These are phyloP conservation scores for Pseudisothecium myosuroides DNA, from an alignment of 225 moss, liverwort and hornwort species.

Conservation along the genomic window DNA sequence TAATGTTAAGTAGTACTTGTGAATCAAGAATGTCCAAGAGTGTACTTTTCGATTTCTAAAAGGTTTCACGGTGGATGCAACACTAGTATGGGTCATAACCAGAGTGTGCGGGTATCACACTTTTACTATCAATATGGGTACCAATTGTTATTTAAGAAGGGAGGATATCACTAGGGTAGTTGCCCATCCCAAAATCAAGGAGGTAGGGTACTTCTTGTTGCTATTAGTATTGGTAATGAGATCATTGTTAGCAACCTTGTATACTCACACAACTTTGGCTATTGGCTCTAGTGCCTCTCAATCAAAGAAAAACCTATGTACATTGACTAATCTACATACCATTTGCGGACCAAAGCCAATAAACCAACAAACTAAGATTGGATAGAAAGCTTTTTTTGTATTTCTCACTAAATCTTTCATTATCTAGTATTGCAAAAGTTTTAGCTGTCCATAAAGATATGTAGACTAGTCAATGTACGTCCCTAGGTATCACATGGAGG, in stretches of 20 bases:
- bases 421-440: not conserved
- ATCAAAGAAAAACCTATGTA: not conserved
- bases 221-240: not conserved
- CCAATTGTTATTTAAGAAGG: not conserved
- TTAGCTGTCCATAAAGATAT: too few relatives aligned
- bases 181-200: not conserved
- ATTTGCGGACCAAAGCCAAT: fast-evolving
- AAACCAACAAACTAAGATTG: not conserved
- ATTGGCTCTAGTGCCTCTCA: too few relatives aligned
- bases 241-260: not conserved
- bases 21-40: not conserved
- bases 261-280: fast-evolving
- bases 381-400: not conserved
- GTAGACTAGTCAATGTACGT: too few relatives aligned
- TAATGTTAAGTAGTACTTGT: not conserved
- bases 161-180: not conserved
- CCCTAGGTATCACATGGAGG: not conserved
- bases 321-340: not conserved
- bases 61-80: too few relatives aligned
- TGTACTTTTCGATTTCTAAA: fast-evolving
- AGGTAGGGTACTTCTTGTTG: not conserved
- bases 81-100: too few relatives aligned
- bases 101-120: fast-evolving
- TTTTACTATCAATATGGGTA: not conserved
- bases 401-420: not conserved